Percentiles rank a stretch among this genome's conserved stretches.
phyloP scores from a whole-genome alignment of 345 rosid species.

The Alliaria petiolata region DNA sequence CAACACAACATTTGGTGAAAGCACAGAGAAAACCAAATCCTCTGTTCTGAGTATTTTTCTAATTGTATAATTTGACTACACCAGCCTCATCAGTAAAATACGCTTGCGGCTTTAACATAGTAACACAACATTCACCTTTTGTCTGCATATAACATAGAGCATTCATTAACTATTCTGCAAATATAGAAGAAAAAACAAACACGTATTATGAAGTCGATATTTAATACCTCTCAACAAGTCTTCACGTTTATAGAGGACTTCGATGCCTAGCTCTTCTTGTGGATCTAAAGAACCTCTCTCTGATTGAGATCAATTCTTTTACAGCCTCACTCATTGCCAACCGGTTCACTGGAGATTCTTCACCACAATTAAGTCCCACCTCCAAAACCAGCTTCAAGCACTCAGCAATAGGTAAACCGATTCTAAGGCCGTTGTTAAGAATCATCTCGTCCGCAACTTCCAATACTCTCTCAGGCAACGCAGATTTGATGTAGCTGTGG shows the following conservation, averaged over 20 bases:
- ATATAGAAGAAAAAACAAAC: neutral
- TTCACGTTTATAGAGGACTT: neutral
- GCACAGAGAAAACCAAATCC: neutral
- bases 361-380: slow-evolving; percentile 30
- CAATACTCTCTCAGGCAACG: neutral
- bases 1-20: neutral
- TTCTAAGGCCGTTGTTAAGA: slow-evolving; percentile 1
- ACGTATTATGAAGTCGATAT: neutral
- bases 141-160: neutral
- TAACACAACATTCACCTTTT: neutral
- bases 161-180: neutral
- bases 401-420: neutral
- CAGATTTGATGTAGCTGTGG: slow-evolving; percentile 3
- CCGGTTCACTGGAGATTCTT: slow-evolving; percentile 12
- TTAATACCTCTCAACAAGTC: neutral
- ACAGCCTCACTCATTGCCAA: slow-evolving; percentile 15
- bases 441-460: slow-evolving; percentile 10
- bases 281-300: slow-evolving; percentile 9
- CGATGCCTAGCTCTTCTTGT: neutral
- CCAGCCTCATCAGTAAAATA: neutral
- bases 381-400: slow-evolving; percentile 7
- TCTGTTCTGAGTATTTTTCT: neutral
- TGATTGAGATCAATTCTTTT: slow-evolving; percentile 20
- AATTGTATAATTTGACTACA: neutral
- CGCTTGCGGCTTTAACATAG: neutral